Percentiles rank a stretch among this genome's conserved stretches.
These are phyloP conservation scores for Boletus semigastroideus DNA, from an alignment of 1,284 basidiomycete genomes.

Conservation along the genomic window DNA sequence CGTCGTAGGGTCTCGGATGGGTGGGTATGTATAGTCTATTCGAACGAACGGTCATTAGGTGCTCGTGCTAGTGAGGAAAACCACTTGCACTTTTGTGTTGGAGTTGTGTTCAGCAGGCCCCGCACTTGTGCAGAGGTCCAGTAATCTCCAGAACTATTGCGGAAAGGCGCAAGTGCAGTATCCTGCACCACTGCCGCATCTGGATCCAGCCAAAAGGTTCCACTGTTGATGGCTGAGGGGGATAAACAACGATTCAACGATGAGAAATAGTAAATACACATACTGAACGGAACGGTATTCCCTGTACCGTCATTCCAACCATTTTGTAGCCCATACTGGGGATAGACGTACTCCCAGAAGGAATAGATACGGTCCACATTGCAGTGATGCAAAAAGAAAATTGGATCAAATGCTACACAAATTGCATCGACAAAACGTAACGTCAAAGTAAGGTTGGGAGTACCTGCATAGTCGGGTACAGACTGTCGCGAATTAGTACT, in stretches of 20 bases:
- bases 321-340: constrained; percentile 12
- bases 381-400: constrained; percentile 18
- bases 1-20: constrained; percentile 6
- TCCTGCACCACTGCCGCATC: background rate
- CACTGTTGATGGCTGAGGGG: background rate
- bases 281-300: constrained; percentile 5
- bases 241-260: background rate
- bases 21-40: constrained; percentile 23
- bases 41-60: background rate
- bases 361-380: constrained; percentile 20
- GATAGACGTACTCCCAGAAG: constrained; percentile 22
- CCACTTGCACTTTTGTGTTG: constrained; percentile 7
- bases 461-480: constrained; percentile 18
- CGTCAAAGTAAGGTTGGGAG: background rate
- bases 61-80: background rate
- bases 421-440: background rate
- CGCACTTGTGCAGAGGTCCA: constrained; percentile 15
- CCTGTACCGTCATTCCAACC: constrained; percentile 14
- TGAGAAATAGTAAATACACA: background rate
- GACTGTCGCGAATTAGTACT: constrained; percentile 6
- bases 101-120: background rate
- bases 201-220: background rate
- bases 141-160: background rate
- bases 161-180: constrained; percentile 12
- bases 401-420: constrained; percentile 13